phyloP scores from a whole-genome alignment of 345 rosid genomes.

The Theobroma cacao region DNA sequence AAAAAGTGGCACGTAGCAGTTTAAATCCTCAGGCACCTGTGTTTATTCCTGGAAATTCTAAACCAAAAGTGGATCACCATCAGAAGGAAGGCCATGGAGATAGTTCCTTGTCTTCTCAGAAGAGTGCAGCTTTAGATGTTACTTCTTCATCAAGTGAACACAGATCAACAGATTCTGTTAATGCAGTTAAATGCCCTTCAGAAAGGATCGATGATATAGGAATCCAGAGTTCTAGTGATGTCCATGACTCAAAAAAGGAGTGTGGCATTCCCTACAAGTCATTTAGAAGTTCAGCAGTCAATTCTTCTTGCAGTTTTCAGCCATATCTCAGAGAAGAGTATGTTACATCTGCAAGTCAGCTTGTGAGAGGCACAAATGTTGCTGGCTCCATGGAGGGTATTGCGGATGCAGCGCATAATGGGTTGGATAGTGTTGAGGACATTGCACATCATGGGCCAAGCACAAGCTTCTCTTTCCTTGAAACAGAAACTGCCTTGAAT shows the following conservation, averaged over 20 bases:
- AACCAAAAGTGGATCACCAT: constrained; percentile 21
- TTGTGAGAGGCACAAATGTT: background rate
- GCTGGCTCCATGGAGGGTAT: background rate
- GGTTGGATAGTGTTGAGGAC: background rate
- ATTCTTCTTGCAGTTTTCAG: constrained; percentile 16
- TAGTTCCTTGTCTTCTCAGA: constrained; percentile 22
- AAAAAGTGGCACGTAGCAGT: constrained; percentile 23
- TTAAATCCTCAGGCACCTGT: constrained; percentile 57
- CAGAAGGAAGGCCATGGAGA: constrained; percentile 21
- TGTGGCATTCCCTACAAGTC: constrained; percentile 5
- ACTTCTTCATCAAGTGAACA: background rate
- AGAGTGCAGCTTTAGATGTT: constrained; percentile 27
- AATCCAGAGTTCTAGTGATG: constrained; percentile 5
- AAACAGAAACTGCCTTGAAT: constrained; percentile 12
- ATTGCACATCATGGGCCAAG: background rate
- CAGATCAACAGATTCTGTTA: background rate
- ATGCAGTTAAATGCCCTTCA: constrained; percentile 12
- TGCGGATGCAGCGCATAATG: background rate
- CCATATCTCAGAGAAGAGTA: constrained; percentile 11
- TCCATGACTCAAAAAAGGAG: constrained; percentile 14
- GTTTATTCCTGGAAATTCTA: constrained; percentile 39
- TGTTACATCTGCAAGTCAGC: constrained; percentile 12
- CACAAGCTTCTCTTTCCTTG: constrained; percentile 19
- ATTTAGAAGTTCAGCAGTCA: constrained; percentile 1
- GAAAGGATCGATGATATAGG: constrained; percentile 16